Evolutionary conservation across 2,329 filamentous ascomycete species (phyloP).

Genomic region (Paecilomyces formosus): DNA sequence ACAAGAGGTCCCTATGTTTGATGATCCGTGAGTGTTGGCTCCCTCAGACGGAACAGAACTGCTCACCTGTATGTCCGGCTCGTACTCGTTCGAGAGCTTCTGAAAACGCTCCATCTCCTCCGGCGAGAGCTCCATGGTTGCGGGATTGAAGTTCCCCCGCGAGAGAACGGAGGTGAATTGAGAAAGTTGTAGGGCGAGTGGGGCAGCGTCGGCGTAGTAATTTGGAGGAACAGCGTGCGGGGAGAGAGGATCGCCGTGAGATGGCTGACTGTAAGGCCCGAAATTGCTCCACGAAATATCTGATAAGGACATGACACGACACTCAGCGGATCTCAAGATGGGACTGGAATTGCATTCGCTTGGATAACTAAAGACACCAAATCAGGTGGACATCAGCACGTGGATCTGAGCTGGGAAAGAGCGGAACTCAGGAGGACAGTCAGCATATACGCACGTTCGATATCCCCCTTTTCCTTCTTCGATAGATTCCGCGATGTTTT

Average conservation of each 20-base stretch:
- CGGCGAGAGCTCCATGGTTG: constrained; percentile 32
- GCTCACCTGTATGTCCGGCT: constrained; percentile 50
- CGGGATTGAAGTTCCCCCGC: constrained; percentile 6
- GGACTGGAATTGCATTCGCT: neutral
- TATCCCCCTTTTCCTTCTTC: neutral
- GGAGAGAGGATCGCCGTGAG: constrained; percentile 20
- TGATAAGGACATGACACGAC: constrained; percentile 31
- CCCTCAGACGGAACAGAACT: neutral
- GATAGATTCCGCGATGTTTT: neutral
- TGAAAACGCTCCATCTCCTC: constrained; percentile 56
- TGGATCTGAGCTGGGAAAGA: neutral
- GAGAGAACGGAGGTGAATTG: constrained; percentile 14
- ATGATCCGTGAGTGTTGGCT: constrained; percentile 14
- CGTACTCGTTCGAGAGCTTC: constrained; percentile 54
- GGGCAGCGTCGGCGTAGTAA: constrained; percentile 4
- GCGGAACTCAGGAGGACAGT: neutral
- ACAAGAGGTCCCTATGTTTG: constrained; percentile 68
- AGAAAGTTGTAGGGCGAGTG: constrained; percentile 14
- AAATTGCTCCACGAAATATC: constrained; percentile 24
- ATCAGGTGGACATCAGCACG: neutral
- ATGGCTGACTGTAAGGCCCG: constrained; percentile 22
- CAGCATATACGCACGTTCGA: neutral
- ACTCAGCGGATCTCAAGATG: constrained; percentile 1
- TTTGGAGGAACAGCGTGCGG: constrained; percentile 3
- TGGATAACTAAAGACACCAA: neutral